Percentiles rank a stretch among this genome's conserved stretches.
Conservation (phyloP, 1,284 basidiomycete species). For the Rhodotorula sp. region DNA sequence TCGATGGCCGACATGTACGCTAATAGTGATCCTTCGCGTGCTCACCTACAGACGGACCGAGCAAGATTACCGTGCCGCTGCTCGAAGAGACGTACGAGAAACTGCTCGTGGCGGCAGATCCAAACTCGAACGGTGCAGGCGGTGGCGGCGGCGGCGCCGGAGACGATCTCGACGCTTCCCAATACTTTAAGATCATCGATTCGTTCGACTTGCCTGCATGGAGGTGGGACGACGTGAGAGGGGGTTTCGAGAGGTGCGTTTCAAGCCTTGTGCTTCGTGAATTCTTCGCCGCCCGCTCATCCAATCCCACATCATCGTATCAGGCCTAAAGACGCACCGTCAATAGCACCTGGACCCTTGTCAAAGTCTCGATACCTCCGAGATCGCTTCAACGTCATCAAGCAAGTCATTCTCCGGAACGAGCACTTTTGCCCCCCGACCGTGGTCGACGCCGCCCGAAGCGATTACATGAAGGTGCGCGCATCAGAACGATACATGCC, state of each 20-base stretch:
- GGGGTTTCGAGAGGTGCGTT: constrained; percentile 63
- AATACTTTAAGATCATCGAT: constrained; percentile 79
- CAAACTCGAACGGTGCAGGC: not conserved
- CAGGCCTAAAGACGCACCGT: constrained; percentile 50
- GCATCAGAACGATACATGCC: too few species aligned
- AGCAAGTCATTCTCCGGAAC: constrained; percentile 72
- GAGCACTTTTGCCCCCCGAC: constrained; percentile 96
- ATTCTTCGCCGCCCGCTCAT: too few species aligned
- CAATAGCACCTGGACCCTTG: constrained; percentile 72
- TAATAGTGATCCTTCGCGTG: too few species aligned
- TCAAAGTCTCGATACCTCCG: constrained; percentile 72
- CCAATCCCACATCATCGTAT: not conserved
- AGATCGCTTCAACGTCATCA: constrained; percentile 77
- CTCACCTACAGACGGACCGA: constrained; percentile 26
- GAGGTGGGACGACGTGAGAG: constrained; percentile 79
- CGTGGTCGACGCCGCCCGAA: constrained; percentile 76
- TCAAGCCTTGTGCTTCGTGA: too few species aligned
- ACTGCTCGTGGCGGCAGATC: constrained; percentile 65
- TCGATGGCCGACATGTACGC: too few species aligned
- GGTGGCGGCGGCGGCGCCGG: not conserved
- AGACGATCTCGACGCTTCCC: constrained; percentile 66
- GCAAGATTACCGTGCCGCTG: constrained; percentile 60
- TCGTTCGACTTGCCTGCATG: constrained; percentile 92
- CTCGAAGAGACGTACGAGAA: constrained; percentile 77
- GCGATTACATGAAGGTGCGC: constrained; percentile 76